Percentiles rank a stretch among this genome's conserved stretches.
Evolutionary conservation across 345 rosid genomes (phyloP).

Genomic region (Gossypium longicalyx): DNA sequence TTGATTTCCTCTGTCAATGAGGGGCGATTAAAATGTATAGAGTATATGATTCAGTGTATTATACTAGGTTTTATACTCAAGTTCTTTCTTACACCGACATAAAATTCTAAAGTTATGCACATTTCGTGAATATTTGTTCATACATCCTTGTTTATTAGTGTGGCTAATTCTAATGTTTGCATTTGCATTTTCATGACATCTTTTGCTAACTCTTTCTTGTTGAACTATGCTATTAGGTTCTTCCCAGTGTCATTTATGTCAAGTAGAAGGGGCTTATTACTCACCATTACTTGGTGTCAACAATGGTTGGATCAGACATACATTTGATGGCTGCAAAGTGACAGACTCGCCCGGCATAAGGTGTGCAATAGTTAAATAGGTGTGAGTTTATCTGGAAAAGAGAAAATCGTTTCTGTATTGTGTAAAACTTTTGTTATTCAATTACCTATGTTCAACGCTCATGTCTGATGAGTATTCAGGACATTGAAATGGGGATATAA

Average conservation of each 20-base stretch:
- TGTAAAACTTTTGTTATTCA: neutral
- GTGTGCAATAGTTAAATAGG: slow-evolving; percentile 23
- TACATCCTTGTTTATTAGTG: neutral
- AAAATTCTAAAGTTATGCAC: neutral
- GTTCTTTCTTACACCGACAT: neutral
- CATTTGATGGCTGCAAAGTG: slow-evolving; percentile 45
- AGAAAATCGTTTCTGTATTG: slow-evolving; percentile 10
- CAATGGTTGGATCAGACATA: slow-evolving; percentile 38
- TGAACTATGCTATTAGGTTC: slow-evolving; percentile 42
- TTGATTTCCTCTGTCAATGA: neutral
- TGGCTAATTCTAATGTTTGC: neutral
- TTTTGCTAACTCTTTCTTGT: neutral
- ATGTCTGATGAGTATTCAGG: neutral
- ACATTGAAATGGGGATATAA: neutral
- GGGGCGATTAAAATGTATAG: neutral
- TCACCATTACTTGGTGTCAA: slow-evolving; percentile 51
- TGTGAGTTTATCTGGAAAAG: neutral
- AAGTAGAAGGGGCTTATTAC: slow-evolving; percentile 50
- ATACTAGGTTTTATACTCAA: neutral
- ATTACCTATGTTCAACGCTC: neutral
- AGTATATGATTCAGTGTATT: neutral
- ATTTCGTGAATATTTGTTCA: neutral
- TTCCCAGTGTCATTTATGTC: slow-evolving; percentile 53
- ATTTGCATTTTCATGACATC: neutral
- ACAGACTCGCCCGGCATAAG: slow-evolving; percentile 46